Base-by-base conservation (phyloP, 2,329 filamentous ascomycete species). In the Botryosphaeria dothidea region DNA sequence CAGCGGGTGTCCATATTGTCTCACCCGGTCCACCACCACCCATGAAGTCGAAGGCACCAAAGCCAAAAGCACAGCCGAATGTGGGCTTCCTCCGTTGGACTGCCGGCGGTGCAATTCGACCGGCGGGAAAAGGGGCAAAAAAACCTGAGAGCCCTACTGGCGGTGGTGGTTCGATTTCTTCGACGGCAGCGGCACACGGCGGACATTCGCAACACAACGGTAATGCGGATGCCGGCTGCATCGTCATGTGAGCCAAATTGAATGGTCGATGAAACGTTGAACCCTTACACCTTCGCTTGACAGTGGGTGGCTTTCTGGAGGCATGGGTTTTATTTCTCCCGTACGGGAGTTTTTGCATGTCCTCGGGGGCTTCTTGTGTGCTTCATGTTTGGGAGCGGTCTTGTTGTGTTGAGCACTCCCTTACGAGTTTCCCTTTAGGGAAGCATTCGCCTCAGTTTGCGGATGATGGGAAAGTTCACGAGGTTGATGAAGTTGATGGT, bases 101-200 rank as follows among this genome's bases (percentile, higher is more conserved):
- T 56, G 71, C 71, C 41, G 69, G 68, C 3, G 67, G 66, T 13
- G 61, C 66, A 7, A 34, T 51, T 13, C 64, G 64, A 36, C 65
- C 51, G 66, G 70, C 69, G 67, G 67, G 69, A 70, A 71, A 71
- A 70, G 67, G 60, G 56, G 62, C 64, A 71, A 71, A 71, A 71
- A 70, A 71, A 71, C 68, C 69, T 71, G 69, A 71, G 60, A 61
- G 64, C 62, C 62, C 52, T 63, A 64, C 52, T 57, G 62, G 61
- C 19, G 48, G 51, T 34, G 63, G 63, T 21, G 52, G 43, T 36
- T 34, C 62, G 27, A 36, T 51, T 64, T 64, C 36, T 8, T 43
- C 62, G 43, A 38, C 62, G 29, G 49, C 61, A 45, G 21, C 57
- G 29, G 17, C 36, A 43, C 60, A 57, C 56, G 57, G 38, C 3